Conservation (phyloP, 495 filamentous ascomycete species). For the Usnea hakonensis region DNA sequence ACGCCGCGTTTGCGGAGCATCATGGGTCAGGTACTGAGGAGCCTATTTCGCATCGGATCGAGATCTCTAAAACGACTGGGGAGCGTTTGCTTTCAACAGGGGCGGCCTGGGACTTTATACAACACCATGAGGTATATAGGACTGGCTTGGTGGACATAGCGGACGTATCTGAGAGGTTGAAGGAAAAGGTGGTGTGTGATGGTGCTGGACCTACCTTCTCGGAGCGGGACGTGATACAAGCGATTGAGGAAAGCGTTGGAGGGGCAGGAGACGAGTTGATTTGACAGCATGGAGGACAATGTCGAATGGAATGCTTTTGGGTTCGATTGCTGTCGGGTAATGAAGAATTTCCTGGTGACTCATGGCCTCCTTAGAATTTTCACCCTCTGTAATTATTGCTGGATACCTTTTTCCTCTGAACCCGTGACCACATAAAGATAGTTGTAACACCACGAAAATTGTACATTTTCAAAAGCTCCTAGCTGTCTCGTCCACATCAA, state of each 20-base stretch:
- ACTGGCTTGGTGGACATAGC: slow-evolving; percentile 77
- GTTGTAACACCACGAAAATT: neutral
- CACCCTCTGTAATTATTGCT: no score
- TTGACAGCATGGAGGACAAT: slow-evolving; percentile 29
- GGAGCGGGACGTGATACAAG: slow-evolving; percentile 61
- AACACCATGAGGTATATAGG: slow-evolving; percentile 71
- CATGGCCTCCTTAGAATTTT: no score
- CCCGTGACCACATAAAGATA: neutral
- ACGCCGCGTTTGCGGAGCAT: slow-evolving; percentile 36
- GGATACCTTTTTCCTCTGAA: neutral
- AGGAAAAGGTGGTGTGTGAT: slow-evolving; percentile 74
- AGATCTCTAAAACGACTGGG: slow-evolving; percentile 55
- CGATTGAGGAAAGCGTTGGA: slow-evolving; percentile 70
- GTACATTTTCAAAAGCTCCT: neutral
- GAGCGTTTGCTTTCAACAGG: slow-evolving; percentile 70
- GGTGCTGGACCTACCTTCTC: slow-evolving; percentile 86
- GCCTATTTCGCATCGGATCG: slow-evolving; percentile 57
- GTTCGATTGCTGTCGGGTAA: slow-evolving; percentile 1
- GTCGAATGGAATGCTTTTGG: slow-evolving; percentile 6
- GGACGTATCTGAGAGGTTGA: slow-evolving; percentile 66
- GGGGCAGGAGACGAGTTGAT: slow-evolving; percentile 68
- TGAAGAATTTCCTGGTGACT: neutral
- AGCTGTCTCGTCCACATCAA: neutral
- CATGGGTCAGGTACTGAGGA: slow-evolving; percentile 26
- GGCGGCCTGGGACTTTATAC: slow-evolving; percentile 87